Percentiles rank a stretch among this genome's conserved stretches.
Evolutionary conservation across 2,329 filamentous ascomycete species (phyloP).

Genomic region (Monilinia fructicola): DNA sequence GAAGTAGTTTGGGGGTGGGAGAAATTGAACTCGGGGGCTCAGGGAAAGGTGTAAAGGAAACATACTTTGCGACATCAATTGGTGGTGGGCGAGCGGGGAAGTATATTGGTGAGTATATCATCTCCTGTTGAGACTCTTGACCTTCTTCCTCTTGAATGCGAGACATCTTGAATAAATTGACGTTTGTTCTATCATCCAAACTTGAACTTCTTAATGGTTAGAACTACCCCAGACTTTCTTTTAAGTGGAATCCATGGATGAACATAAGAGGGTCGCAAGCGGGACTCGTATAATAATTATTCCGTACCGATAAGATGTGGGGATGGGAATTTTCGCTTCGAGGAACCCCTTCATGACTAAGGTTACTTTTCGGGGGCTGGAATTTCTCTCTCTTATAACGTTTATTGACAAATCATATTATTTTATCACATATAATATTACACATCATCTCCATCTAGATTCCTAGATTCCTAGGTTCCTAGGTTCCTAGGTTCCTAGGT

Average conservation of each 20-base stretch:
- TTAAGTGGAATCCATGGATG: neutral
- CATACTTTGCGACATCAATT: slow-evolving; percentile 9
- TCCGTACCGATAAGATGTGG: neutral
- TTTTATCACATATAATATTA: neutral
- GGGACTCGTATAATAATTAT: neutral
- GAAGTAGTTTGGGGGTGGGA: neutral
- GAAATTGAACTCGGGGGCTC: neutral
- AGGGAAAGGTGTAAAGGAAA: neutral
- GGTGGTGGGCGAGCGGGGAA: slow-evolving; percentile 11
- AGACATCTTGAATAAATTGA: neutral
- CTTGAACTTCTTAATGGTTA: neutral
- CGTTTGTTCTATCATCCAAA: neutral
- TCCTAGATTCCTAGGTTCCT: too few species aligned
- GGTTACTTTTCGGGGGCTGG: too few species aligned
- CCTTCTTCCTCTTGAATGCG: slow-evolving; percentile 3
- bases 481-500: too few species aligned
- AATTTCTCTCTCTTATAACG: too few species aligned
- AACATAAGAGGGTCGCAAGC: neutral
- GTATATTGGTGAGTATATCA: slow-evolving; percentile 15
- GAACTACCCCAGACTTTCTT: slow-evolving; percentile 6
- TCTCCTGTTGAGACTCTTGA: neutral
- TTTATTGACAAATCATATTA: slow-evolving; percentile 13
- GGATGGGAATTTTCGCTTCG: neutral
- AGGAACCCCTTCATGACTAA: neutral
- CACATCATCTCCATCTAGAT: neutral